A percentile compares a stretch with the other conserved stretches of the same genome.
These are phyloP conservation scores for Pythium aphanidermatum DNA, from an alignment of 352 stramenopile genomes.

Conservation along the genomic window DNA sequence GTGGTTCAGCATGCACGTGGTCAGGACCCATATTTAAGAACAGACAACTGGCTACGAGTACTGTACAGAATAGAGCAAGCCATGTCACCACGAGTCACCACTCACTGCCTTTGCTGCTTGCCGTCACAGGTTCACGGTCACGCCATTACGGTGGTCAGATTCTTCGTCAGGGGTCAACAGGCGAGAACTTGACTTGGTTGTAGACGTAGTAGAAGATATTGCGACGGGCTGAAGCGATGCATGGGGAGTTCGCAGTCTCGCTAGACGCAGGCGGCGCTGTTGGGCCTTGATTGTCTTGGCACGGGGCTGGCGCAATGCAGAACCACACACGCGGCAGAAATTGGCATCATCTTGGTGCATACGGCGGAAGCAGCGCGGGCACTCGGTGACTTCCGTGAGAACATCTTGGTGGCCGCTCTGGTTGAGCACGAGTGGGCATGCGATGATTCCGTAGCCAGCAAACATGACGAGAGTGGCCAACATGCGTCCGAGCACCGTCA, in stretches of 20 bases:
- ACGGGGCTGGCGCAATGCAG: constrained; percentile 45
- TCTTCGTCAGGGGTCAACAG: constrained; percentile 29
- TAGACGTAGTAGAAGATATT: constrained; percentile 51
- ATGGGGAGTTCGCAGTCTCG: constrained; percentile 46
- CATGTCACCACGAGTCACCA: background rate
- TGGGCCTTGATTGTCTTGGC: constrained; percentile 56
- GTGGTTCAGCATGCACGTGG: constrained; percentile 14
- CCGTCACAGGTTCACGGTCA: constrained; percentile 25
- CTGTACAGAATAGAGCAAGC: constrained; percentile 22
- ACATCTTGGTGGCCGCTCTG: constrained; percentile 41
- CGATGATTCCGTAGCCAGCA: constrained; percentile 80
- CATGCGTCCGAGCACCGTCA: constrained; percentile 74
- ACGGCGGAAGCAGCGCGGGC: constrained; percentile 59
- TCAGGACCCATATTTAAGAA: constrained; percentile 25
- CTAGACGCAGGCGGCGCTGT: constrained; percentile 48
- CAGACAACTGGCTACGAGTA: background rate
- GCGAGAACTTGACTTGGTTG: constrained; percentile 44
- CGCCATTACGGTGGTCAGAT: constrained; percentile 5
- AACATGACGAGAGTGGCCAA: constrained; percentile 85
- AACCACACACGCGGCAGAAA: constrained; percentile 69
- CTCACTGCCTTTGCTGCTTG: background rate
- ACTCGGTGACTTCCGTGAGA: constrained; percentile 57
- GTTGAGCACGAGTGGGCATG: constrained; percentile 73
- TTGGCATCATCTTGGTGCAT: constrained; percentile 74
- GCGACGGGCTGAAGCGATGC: too few relatives aligned